Evolutionary conservation across 202 grass and related monocot species (phyloP), one percentile per base, ranked within the genome.

Genomic region (Eragrostis tef): DNA sequence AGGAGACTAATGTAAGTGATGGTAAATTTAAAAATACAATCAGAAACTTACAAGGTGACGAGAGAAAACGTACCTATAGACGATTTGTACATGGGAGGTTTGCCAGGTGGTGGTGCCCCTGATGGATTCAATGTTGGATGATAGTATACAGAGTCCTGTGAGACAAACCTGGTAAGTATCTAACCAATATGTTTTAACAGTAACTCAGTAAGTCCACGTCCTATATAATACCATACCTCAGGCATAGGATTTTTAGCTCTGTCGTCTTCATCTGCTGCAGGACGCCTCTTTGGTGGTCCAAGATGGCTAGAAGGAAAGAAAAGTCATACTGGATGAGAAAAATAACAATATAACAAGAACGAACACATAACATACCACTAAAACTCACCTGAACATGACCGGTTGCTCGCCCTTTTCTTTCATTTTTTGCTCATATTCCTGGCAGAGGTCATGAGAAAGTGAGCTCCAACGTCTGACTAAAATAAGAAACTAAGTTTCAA

Each of bases 351-450:
- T 47, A 80, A 58, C 13, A 72, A 81, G 5, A 88, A 86, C 20
- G 24, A 61, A 63, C 31, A 71, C 25, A 82, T 48, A 42, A 69
- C 24, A 86, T 75, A 50, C 25, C 52, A 63, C 75, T 66, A 83
- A 69, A n/a, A 27, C 76, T 82, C 48, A 99, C 96, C 96, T 85
- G 78, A 99, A 99, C 96, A 99, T 99, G 79, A 99, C 79, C 34
- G 96, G 96, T 58, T 88, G 83, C 64, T 99, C 96, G 46, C 96
- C 96, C 87, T 99, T 99, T 68, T 95, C 96, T 77, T 88, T 94
- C 93, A 95, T 87, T 89, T 99, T 99, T 0, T 95, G 85, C 88
- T 91, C 96, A 84, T 99, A 99, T 87, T 99, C 96, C 96, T 99
- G 81, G 57, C 17, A 69, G 60, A 88, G 21, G 79, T 54, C 58